These are phyloP conservation scores for Mangifera indica DNA, from an alignment of 345 rosid species.

Conservation along the genomic window DNA sequence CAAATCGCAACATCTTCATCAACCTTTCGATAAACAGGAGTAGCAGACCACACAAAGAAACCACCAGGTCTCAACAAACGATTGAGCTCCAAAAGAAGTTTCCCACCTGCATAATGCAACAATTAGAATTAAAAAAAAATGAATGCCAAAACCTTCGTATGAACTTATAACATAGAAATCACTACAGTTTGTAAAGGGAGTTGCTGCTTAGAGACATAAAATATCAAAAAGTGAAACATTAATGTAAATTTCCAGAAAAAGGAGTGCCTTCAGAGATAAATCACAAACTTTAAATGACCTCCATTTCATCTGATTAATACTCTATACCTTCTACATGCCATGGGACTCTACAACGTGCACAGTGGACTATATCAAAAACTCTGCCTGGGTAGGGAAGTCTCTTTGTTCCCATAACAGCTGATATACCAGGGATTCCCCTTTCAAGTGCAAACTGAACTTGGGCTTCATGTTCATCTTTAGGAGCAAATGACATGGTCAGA, in stretches of 20 bases:
- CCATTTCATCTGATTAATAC: neutral
- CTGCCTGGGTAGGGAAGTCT: constrained; percentile 93
- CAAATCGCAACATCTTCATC: constrained; percentile 82
- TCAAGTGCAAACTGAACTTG: constrained; percentile 98
- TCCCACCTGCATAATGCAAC: constrained; percentile 59
- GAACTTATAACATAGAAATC: neutral
- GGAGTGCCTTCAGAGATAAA: neutral
- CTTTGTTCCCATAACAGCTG: constrained; percentile 96
- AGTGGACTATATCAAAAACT: constrained; percentile 89
- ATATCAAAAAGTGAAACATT: constrained; percentile 1
- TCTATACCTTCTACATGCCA: constrained; percentile 97
- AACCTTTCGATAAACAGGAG: constrained; percentile 87
- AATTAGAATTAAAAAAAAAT: constrained; percentile 1
- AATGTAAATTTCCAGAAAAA: neutral
- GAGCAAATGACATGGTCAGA: constrained; percentile 90
- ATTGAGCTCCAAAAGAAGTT: constrained; percentile 87
- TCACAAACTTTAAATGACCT: constrained; percentile 4
- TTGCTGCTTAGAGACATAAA: neutral
- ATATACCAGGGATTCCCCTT: constrained; percentile 95
- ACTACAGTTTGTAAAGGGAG: neutral
- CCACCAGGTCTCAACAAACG: constrained; percentile 88
- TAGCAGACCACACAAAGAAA: constrained; percentile 95
- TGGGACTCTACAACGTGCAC: constrained; percentile 99
- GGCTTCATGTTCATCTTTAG: constrained; percentile 99
- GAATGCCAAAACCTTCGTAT: neutral